Conservation (phyloP, 2,329 filamentous ascomycete genomes). For the Scortechinia acanthostroma region DNA sequence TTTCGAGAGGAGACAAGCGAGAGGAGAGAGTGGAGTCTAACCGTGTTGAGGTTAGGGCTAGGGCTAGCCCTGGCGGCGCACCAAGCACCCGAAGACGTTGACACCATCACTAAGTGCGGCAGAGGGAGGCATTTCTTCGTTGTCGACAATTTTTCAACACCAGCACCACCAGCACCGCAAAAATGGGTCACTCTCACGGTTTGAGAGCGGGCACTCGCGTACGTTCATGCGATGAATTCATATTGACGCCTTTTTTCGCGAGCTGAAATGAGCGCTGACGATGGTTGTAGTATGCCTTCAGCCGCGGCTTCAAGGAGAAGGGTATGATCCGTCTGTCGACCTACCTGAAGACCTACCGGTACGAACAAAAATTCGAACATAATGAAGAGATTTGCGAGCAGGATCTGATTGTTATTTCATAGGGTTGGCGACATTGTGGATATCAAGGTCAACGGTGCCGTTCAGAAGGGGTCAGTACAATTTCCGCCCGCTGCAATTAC, state of each 20-base stretch:
- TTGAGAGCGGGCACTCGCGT: conserved; percentile 79
- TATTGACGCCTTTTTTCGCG: conserved; percentile 3
- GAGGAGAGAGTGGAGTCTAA: neutral
- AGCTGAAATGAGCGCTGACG: conserved; percentile 19
- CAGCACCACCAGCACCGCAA: conserved; percentile 41
- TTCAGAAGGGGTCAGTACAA: conserved; percentile 83
- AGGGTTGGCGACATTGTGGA: conserved; percentile 98
- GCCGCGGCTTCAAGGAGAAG: conserved; percentile 87
- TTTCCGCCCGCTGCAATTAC: conserved; percentile 7
- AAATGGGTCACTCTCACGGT: conserved; percentile 83
- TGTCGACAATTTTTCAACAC: conserved; percentile 34
- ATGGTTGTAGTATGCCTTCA: conserved; percentile 77
- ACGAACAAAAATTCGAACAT: conserved; percentile 21
- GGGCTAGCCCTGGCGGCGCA: neutral
- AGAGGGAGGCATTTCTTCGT: neutral
- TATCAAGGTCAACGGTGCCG: conserved; percentile 96
- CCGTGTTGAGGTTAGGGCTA: neutral
- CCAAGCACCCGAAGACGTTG: conserved; percentile 9
- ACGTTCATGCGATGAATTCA: conserved; percentile 28
- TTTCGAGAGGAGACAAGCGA: neutral
- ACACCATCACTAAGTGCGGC: conserved; percentile 6
- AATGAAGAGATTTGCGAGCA: too few relatives aligned
- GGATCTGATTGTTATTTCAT: conserved; percentile 12
- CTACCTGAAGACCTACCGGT: conserved; percentile 92
- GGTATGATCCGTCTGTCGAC: conserved; percentile 88